phyloP scores from a whole-genome alignment of 1,284 basidiomycete genomes.

The Cryptococcus wingfieldii region DNA sequence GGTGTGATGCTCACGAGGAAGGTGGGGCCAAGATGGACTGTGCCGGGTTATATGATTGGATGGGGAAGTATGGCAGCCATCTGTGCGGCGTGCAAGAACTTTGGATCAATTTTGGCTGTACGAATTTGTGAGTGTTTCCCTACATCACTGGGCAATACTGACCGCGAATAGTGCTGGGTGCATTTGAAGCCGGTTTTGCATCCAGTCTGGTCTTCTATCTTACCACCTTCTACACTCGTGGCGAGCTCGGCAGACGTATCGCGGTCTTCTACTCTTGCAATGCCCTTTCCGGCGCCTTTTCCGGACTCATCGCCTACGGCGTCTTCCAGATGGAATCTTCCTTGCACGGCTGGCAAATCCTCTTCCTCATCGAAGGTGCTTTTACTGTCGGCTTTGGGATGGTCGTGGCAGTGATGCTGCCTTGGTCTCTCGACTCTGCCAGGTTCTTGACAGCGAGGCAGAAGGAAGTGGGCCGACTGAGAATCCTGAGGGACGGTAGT shows the following conservation, averaged over 20 bases:
- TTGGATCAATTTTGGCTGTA: constrained; percentile 4
- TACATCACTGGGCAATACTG: not conserved
- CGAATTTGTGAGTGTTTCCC: constrained; percentile 4
- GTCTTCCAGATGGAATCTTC: constrained; percentile 53
- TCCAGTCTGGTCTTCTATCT: constrained; percentile 19
- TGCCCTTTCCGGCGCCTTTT: constrained; percentile 12
- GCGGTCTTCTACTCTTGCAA: constrained; percentile 52
- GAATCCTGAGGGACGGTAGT: constrained; percentile 6
- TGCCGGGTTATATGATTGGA: constrained; percentile 20
- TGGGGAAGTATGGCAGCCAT: constrained; percentile 18
- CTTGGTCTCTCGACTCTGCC: not conserved
- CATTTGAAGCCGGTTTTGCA: constrained; percentile 13
- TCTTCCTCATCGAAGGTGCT: constrained; percentile 45
- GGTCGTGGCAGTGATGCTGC: not conserved
- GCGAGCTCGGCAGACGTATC: constrained; percentile 54
- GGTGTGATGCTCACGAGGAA: constrained; percentile 14
- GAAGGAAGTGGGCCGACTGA: not conserved
- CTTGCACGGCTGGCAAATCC: constrained; percentile 54
- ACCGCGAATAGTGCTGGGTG: not conserved
- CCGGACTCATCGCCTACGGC: constrained; percentile 53
- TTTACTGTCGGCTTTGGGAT: not conserved
- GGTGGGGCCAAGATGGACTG: constrained; percentile 12
- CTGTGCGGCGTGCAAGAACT: constrained; percentile 17
- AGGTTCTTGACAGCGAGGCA: not conserved
- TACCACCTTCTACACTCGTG: constrained; percentile 52